Conservation (phyloP, 2,329 filamentous ascomycete genomes). For the Nothopassalora personata region DNA sequence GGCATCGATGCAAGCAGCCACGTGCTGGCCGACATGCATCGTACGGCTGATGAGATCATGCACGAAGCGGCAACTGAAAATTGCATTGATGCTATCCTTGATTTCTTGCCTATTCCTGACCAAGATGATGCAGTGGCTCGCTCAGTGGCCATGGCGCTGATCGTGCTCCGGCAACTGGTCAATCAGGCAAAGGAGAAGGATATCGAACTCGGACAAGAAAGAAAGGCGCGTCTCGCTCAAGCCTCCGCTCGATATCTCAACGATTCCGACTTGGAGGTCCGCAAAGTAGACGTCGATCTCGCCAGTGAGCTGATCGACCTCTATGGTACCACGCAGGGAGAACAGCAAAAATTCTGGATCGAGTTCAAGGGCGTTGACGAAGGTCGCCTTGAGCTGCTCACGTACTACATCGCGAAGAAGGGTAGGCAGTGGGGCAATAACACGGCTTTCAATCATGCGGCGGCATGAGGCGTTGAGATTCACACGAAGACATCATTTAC, state of each 20-base stretch:
- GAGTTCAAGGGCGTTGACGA: constrained; percentile 57
- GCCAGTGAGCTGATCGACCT: constrained; percentile 62
- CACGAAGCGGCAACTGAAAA: constrained; percentile 55
- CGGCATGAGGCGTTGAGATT: not conserved
- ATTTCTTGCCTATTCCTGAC: constrained; percentile 32
- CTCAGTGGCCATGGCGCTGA: constrained; percentile 53
- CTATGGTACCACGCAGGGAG: constrained; percentile 28
- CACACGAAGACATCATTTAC: no score
- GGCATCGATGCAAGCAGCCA: constrained; percentile 60
- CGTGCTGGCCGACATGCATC: constrained; percentile 68
- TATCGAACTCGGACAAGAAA: constrained; percentile 18
- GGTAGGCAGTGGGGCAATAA: constrained; percentile 26
- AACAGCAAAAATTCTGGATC: constrained; percentile 57
- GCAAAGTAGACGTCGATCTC: constrained; percentile 72
- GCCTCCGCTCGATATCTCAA: constrained; percentile 25
- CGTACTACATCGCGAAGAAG: constrained; percentile 72
- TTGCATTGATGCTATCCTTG: constrained; percentile 36
- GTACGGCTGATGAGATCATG: constrained; percentile 67
- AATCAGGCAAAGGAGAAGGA: constrained; percentile 33
- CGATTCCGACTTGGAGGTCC: constrained; percentile 29
- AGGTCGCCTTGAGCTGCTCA: constrained; percentile 70
- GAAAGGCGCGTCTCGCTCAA: constrained; percentile 21
- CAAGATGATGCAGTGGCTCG: constrained; percentile 39
- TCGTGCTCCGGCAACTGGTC: constrained; percentile 57
- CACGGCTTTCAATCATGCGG: not conserved